Base-by-base conservation (phyloP, 192 early-diverging fungal species). In the Gigaspora rosea region DNA sequence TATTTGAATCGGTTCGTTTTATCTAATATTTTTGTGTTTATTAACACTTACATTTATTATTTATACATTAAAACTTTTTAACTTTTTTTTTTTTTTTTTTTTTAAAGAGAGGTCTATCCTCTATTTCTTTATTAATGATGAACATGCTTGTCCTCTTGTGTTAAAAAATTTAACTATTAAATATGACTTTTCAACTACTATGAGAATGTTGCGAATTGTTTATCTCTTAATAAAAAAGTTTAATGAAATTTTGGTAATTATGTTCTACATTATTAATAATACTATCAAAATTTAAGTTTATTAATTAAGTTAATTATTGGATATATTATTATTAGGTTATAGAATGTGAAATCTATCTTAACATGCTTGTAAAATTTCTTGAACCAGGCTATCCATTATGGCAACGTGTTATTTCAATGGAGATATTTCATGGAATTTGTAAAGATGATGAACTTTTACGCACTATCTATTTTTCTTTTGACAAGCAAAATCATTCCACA, bases 281-380 rank as follows among this genome's bases (percentile, higher is more conserved):
- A 41, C 7, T 41, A 41, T 41, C 50, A 51, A 51, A 51, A 11
- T 11, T 51, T 12, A 4, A 54, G 2, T 54, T 54, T 61, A 61
- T n/a, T 10, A 61, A 61, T n/a, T 27, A 27, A n/a, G 2, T 61
- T 0, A 27, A 5, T 3, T 61, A 61, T 27, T 61, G 2, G 8
- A 61, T 27, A 27, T 27, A 22, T 58, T 58, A 27, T 22, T 22
- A 68, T n/a, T 82, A 93, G 92, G 78, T 90, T 2, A 92, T 95
- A 74, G 96, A 97, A 79, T 96, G 95, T 85, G 97, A 99, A 82
- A 93, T 98, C 41, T 95, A 97, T 75, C 78, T 99, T 36, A 92
- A 93, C 7, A 91, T 99, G 84, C 88, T 96, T 73, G 89, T 92
- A 49, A 91, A 94, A 75, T 85, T 96, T 33, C 71, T 95, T 36